These are phyloP conservation scores for Aspergillus flavus DNA, from an alignment of 2,329 filamentous ascomycete genomes.

Conservation along the genomic window DNA sequence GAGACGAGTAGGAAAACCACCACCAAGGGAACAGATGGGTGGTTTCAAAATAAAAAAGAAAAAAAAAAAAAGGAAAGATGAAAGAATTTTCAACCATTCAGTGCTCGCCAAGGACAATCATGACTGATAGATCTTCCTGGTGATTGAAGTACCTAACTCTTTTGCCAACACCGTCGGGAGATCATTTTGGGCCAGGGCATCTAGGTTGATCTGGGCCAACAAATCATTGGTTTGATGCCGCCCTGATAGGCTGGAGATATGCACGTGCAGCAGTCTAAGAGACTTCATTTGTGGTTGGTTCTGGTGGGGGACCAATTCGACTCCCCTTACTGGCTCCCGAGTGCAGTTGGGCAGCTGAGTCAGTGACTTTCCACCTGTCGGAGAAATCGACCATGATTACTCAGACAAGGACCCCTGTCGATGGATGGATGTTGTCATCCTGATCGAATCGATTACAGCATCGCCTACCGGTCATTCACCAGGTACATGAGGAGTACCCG, in stretches of 20 bases:
- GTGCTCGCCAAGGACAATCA: neutral
- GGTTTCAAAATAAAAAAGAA: neutral
- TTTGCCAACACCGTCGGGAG: neutral
- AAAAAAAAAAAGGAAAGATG: neutral
- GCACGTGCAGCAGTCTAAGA: constrained; percentile 21
- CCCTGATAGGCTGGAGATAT: constrained; percentile 15
- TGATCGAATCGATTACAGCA: neutral
- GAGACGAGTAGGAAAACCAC: neutral
- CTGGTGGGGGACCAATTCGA: neutral
- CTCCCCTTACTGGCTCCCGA: neutral
- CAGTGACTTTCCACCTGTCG: neutral
- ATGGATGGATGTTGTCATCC: neutral
- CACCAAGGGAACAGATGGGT: neutral
- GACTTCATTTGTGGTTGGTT: constrained; percentile 25
- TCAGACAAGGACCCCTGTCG: neutral
- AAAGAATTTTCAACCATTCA: constrained; percentile 2
- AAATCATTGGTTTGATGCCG: neutral
- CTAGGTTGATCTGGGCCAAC: neutral
- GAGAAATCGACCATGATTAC: neutral
- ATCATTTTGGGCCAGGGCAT: neutral
- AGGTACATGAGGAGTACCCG: neutral
- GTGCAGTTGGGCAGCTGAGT: neutral
- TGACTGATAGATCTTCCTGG: neutral
- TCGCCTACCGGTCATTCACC: neutral
- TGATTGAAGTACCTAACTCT: too few relatives aligned